A percentile compares a stretch with the other conserved stretches of the same genome.
Evolutionary conservation across 257 asterid genomes (phyloP).

Genomic region (Mitragyna speciosa): DNA sequence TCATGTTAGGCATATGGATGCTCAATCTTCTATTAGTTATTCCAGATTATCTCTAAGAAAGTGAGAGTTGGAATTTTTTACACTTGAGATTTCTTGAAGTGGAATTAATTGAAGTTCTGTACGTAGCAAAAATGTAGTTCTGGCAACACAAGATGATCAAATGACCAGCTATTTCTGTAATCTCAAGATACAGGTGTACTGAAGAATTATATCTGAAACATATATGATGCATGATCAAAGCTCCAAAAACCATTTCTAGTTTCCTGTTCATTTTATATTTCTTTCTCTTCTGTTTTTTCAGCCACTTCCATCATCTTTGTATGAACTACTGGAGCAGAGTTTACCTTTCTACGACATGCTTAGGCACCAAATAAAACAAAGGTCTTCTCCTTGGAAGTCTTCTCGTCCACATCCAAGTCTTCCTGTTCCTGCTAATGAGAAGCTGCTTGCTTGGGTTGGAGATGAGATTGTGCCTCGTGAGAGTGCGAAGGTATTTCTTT

Average conservation of each 20-base stretch:
- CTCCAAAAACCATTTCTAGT: background rate
- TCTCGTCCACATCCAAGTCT: slow-evolving; percentile 42
- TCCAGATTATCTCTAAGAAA: background rate
- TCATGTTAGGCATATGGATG: background rate
- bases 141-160: background rate
- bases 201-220: background rate
- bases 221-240: background rate
- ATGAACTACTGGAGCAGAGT: slow-evolving; percentile 81
- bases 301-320: slow-evolving; percentile 70
- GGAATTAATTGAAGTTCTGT: background rate
- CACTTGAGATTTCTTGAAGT: background rate
- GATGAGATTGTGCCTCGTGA: slow-evolving; percentile 86
- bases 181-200: background rate
- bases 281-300: slow-evolving; percentile 31
- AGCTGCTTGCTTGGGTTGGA: slow-evolving; percentile 93
- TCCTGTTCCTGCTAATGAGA: slow-evolving; percentile 76
- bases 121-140: background rate
- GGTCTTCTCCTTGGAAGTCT: slow-evolving; percentile 19
- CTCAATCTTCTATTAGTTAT: background rate
- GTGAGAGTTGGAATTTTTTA: background rate
- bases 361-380: slow-evolving; percentile 39
- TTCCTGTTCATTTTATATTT: slow-evolving; percentile 8
- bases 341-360: slow-evolving; percentile 83
- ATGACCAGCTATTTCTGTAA: background rate
- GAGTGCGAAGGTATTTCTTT: slow-evolving; percentile 66